Percentiles rank a stretch among this genome's conserved stretches.
Evolutionary conservation across 345 rosid species (phyloP).

Genomic region (Turritis glabra): DNA sequence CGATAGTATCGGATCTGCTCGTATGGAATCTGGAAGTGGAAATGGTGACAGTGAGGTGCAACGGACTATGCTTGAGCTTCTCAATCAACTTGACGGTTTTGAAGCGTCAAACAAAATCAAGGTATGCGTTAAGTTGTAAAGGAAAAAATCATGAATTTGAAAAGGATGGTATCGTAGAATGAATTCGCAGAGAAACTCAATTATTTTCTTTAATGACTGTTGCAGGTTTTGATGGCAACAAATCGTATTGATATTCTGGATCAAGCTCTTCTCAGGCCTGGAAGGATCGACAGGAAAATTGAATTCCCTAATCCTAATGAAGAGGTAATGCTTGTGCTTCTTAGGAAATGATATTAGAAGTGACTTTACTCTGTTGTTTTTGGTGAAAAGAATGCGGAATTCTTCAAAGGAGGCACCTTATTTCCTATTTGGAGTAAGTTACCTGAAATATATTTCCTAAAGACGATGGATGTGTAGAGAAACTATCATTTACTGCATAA

Average conservation of each 20-base stretch:
- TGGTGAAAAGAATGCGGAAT: not conserved
- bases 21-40: conserved; percentile 99
- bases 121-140: conserved; percentile 41
- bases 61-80: conserved; percentile 99
- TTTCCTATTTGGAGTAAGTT: not conserved
- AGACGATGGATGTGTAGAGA: no score
- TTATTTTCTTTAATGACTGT: not conserved
- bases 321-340: conserved; percentile 52
- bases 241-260: conserved; percentile 96
- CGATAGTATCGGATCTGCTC: conserved; percentile 96
- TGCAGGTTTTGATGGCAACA: conserved; percentile 97
- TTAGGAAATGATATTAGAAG: not conserved
- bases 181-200: not conserved
- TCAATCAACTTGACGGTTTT: conserved; percentile 96
- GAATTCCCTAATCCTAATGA: conserved; percentile 98
- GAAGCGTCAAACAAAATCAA: conserved; percentile 99
- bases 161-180: not conserved
- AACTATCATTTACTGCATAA: not conserved
- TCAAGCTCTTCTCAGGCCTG: conserved; percentile 98
- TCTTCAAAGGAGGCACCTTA: not conserved
- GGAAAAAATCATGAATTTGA: not conserved
- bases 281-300: conserved; percentile 95
- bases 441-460: no score
- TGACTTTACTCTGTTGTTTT: not conserved
- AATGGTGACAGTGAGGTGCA: conserved; percentile 99